phyloP scores from a whole-genome alignment of 2,329 filamentous ascomycete species.

The Cryphonectria naterciae region DNA sequence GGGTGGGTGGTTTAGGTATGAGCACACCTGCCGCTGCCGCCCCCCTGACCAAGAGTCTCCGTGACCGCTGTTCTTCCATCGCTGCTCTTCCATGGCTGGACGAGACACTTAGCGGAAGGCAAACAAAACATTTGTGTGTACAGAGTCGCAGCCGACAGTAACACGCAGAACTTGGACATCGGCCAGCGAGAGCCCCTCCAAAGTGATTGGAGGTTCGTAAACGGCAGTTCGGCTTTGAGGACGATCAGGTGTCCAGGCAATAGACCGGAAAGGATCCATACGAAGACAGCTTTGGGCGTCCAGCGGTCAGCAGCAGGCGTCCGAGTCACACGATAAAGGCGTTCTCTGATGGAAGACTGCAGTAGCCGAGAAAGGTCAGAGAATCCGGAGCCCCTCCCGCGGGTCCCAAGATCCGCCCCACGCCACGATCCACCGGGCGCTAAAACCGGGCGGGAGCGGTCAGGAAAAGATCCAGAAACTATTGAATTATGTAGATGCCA shows the following conservation, averaged over 20 bases:
- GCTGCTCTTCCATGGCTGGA: neutral
- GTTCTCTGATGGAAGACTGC: neutral
- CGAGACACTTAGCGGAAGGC: slow-evolving; percentile 13
- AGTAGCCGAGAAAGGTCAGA: slow-evolving; percentile 14
- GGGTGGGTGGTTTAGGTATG: slow-evolving; percentile 25
- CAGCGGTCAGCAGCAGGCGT: slow-evolving; percentile 10
- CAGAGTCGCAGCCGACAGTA: slow-evolving; percentile 8
- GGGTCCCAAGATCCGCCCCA: slow-evolving; percentile 22
- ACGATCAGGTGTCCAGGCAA: neutral
- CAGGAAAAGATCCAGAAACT: slow-evolving; percentile 21
- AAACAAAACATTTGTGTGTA: slow-evolving; percentile 6
- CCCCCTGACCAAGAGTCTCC: slow-evolving; percentile 26
- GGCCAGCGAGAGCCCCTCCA: neutral
- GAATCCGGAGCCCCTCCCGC: slow-evolving; percentile 6
- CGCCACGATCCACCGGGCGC: slow-evolving; percentile 21
- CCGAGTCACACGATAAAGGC: slow-evolving; percentile 1
- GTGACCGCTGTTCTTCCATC: slow-evolving; percentile 24
- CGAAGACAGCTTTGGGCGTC: neutral
- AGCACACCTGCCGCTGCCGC: slow-evolving; percentile 15
- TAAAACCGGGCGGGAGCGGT: slow-evolving; percentile 25
- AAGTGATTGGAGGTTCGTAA: neutral
- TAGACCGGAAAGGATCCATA: neutral
- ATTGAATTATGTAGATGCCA: neutral
- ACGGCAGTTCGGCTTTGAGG: neutral
- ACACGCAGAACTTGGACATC: neutral